Conservation (phyloP, 768 basidiomycete genomes). For the Podaxis sp. region DNA sequence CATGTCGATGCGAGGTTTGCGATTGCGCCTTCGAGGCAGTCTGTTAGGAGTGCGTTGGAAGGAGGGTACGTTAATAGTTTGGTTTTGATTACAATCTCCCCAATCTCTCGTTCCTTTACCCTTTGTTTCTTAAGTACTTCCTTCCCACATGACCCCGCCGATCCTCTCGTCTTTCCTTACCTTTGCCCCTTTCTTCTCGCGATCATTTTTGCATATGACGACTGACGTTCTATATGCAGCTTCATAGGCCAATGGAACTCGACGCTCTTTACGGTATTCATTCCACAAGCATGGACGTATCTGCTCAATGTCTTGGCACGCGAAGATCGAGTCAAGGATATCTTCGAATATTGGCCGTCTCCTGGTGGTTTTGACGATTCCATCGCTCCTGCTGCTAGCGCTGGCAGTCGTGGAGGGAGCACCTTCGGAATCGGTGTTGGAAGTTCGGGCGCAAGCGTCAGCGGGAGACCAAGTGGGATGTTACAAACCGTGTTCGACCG, state of each 20-base stretch:
- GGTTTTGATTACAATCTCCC: neutral
- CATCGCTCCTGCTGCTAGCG: slow-evolving; percentile 15
- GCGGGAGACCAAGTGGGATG: slow-evolving; percentile 28
- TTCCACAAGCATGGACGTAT: slow-evolving; percentile 44
- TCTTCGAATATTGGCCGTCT: slow-evolving; percentile 44
- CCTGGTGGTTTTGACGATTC: slow-evolving; percentile 8
- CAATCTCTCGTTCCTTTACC: no score
- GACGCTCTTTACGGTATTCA: slow-evolving; percentile 41
- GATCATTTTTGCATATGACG: neutral
- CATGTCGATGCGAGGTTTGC: slow-evolving; percentile 51
- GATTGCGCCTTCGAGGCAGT: slow-evolving; percentile 42
- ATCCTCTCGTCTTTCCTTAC: no score
- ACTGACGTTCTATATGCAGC: slow-evolving; percentile 24
- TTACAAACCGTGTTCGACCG: slow-evolving; percentile 28
- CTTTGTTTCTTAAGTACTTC: no score
- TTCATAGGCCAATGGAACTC: slow-evolving; percentile 49
- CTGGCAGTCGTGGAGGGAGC: slow-evolving; percentile 7
- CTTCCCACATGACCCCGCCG: no score
- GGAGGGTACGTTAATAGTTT: slow-evolving; percentile 27
- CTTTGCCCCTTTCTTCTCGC: no score
- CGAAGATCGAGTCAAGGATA: slow-evolving; percentile 21
- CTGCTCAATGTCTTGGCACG: slow-evolving; percentile 32
- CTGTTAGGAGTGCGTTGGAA: slow-evolving; percentile 42
- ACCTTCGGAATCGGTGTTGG: no score
- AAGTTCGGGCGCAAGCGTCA: slow-evolving; percentile 31